Evolutionary conservation across 2,329 filamentous ascomycete species (phyloP), one percentile per base, ranked within the genome.

Genomic region (Neonectria ditissima): DNA sequence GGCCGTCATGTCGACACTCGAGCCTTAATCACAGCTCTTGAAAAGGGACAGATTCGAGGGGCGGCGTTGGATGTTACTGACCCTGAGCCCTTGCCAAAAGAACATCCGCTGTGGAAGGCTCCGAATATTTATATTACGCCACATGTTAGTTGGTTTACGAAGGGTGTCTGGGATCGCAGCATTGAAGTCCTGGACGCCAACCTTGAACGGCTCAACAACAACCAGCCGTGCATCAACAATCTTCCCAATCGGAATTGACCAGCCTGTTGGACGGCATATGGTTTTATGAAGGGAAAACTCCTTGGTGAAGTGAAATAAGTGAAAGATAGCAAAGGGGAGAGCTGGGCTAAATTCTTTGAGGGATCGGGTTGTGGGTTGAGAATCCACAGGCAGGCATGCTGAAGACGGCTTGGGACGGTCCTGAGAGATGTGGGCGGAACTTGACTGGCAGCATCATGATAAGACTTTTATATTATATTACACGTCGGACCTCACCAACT

Each of bases 31-130:
- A 79, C 79, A 2, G 87, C 89, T 0, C 76, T 92, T 11, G 69
- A 77, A 22, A 62, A 67, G 7, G 76, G 72, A 9, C 69, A 69
- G 57, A 75, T 78, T 52, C 43, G 79, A n/a, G 91, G 90, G 9
- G 91, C 91, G 0, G 89, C 90, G 2, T 76, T 93, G 24, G 91
- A 92, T 75, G 91, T 93, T 0, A 88, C 90, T 2, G 89, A 92
- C 65, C 91, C 90, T 0, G 91, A 93, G 74, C 91, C 91, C 0
- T 73, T 93, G 63, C 89, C 90, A 5, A 34, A 37, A 24, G 30
- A 56, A 9, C 43, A 48, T 18, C 28, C 32, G 7, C 16, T 56
- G 20, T 56, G 54, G 43, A 22, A 56, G 22, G 14, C 44, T 1
- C 41, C 41, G 1, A 56, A 56, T 48, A 43, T 48, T 5, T 39